phyloP scores from a whole-genome alignment of 2,329 filamentous ascomycete species.

The Cercospora sp. region DNA sequence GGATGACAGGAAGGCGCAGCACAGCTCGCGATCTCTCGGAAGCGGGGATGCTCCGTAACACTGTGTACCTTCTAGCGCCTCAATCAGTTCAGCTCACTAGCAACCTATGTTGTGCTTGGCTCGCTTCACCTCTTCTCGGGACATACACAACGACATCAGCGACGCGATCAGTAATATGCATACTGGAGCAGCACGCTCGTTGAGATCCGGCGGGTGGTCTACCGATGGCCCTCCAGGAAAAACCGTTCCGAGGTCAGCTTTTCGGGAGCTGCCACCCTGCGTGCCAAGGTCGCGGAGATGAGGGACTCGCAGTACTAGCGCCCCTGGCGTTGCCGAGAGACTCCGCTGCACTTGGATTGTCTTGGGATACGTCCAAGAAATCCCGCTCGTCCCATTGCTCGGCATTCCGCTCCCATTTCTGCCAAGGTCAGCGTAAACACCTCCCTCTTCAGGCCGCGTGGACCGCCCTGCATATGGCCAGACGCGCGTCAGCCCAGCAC shows the following conservation, averaged over 20 bases:
- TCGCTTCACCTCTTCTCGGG: neutral
- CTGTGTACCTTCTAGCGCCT: conserved; percentile 4
- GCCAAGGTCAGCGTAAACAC: conserved; percentile 4
- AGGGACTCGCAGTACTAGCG: conserved; percentile 1
- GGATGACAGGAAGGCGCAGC: neutral
- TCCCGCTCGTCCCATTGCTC: conserved; percentile 18
- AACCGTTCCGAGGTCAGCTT: neutral
- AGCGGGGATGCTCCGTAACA: conserved; percentile 15
- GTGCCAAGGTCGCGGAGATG: conserved; percentile 16
- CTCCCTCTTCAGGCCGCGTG: conserved; percentile 1
- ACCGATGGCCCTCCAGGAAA: neutral
- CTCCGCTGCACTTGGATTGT: conserved; percentile 10
- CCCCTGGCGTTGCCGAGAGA: conserved; percentile 8
- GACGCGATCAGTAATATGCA: neutral
- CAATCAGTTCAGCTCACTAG: neutral
- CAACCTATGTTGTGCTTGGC: neutral
- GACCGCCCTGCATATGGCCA: neutral
- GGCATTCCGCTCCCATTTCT: conserved; percentile 17
- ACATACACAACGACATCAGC: neutral
- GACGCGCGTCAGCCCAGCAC: conserved; percentile 18
- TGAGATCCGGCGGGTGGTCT: no score
- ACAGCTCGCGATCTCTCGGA: neutral
- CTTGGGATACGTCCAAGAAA: conserved; percentile 13
- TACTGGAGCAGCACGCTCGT: neutral
- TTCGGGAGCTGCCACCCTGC: neutral